These are phyloP conservation scores for Delonix regia DNA, from an alignment of 306 rosid genomes.

Conservation along the genomic window DNA sequence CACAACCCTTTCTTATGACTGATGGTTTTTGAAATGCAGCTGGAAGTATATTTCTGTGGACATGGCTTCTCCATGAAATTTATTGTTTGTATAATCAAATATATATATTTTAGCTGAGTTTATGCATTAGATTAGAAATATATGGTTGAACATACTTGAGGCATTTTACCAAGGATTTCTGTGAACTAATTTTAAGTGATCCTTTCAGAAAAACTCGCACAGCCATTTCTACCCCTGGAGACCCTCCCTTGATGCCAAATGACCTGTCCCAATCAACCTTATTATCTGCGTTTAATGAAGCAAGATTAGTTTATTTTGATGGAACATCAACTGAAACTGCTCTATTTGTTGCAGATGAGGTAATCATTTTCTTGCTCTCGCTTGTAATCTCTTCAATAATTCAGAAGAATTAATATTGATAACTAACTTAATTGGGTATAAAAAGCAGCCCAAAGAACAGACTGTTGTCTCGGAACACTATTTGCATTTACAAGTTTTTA, in stretches of 20 bases:
- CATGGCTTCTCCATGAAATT: not conserved
- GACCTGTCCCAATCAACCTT: conserved; percentile 65
- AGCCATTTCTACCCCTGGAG: conserved; percentile 80
- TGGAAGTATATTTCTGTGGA: not conserved
- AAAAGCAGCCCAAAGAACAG: not conserved
- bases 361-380: conserved; percentile 39
- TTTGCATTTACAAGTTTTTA: not conserved
- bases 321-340: conserved; percentile 71
- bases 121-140: conserved; percentile 14
- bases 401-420: not conserved
- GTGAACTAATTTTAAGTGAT: conserved; percentile 32
- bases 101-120: not conserved
- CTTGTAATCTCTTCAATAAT: conserved; percentile 8
- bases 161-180: conserved; percentile 21
- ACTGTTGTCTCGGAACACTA: not conserved
- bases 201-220: conserved; percentile 83
- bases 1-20: not conserved
- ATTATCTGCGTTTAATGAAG: conserved; percentile 71
- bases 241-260: conserved; percentile 75
- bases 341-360: conserved; percentile 83
- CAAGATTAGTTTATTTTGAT: conserved; percentile 76
- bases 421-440: not conserved
- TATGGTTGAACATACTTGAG: conserved; percentile 12
- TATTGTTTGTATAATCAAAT: not conserved
- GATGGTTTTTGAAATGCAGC: conserved; percentile 28